Conservation (phyloP, 164 flowering plant species). For the Tinospora cordifolia region DNA sequence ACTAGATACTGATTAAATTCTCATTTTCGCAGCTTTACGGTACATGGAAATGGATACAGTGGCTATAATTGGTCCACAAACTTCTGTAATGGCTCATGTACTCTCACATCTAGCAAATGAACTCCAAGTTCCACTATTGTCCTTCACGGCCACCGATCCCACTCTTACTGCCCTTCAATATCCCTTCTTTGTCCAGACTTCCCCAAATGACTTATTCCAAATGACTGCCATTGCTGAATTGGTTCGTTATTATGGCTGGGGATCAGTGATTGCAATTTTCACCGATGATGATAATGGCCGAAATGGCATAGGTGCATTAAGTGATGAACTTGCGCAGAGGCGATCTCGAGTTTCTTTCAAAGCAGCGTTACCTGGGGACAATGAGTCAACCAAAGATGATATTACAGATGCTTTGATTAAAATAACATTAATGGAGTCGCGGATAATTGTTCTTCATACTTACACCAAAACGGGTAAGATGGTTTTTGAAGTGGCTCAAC, state of each 20-base stretch:
- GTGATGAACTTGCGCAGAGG: slow-evolving; percentile 19
- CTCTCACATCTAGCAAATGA: slow-evolving; percentile 22
- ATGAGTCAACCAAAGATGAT: slow-evolving; percentile 5
- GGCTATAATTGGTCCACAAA: slow-evolving; percentile 26
- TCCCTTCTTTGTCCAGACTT: slow-evolving; percentile 22
- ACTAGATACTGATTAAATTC: background rate
- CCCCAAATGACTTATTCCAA: slow-evolving; percentile 19
- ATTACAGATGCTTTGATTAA: slow-evolving; percentile 24
- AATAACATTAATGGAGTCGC: slow-evolving; percentile 28
- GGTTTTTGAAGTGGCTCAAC: slow-evolving; percentile 26
- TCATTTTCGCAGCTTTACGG: slow-evolving; percentile 28
- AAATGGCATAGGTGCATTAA: slow-evolving; percentile 20
- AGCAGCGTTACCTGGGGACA: slow-evolving; percentile 21
- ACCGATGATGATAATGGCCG: slow-evolving; percentile 21
- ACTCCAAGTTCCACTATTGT: slow-evolving; percentile 22
- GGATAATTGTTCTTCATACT: slow-evolving; percentile 30
- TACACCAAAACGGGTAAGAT: slow-evolving; percentile 14
- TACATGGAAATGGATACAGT: slow-evolving; percentile 21
- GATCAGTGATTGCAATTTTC: slow-evolving; percentile 18
- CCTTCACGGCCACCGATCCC: slow-evolving; percentile 22
- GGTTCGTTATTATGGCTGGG: slow-evolving; percentile 19
- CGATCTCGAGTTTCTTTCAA: slow-evolving; percentile 20
- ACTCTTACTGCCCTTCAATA: slow-evolving; percentile 23
- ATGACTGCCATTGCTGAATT: slow-evolving; percentile 22
- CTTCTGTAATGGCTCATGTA: slow-evolving; percentile 20